These are phyloP conservation scores for Microcyclosporella mali DNA, from an alignment of 2,329 filamentous ascomycete species.

Conservation along the genomic window DNA sequence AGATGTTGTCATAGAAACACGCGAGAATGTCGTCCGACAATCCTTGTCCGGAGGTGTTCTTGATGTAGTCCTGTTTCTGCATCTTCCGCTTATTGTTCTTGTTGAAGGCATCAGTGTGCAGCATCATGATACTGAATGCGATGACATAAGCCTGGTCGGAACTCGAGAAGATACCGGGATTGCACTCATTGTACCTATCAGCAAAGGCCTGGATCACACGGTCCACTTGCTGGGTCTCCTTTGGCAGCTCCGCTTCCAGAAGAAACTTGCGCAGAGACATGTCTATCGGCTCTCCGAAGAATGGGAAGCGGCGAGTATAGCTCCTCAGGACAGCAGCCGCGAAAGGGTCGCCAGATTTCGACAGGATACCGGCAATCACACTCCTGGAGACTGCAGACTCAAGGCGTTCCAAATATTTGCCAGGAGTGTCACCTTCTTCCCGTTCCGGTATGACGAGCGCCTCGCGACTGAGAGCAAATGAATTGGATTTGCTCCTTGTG, in stretches of 20 bases:
- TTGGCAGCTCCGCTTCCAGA: conserved; percentile 93
- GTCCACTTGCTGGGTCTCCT: conserved; percentile 97
- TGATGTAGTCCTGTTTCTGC: conserved; percentile 91
- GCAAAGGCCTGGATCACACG: conserved; percentile 89
- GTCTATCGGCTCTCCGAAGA: conserved; percentile 95
- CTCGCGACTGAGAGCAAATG: conserved; percentile 69
- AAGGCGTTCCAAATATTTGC: conserved; percentile 77
- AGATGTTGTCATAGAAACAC: conserved; percentile 98
- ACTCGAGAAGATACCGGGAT: conserved; percentile 86
- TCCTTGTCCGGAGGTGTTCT: conserved; percentile 84
- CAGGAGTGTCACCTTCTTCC: conserved; percentile 81
- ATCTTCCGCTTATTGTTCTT: conserved; percentile 99
- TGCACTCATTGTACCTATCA: conserved; percentile 96
- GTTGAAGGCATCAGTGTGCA: conserved; percentile 99
- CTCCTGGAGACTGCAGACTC: conserved; percentile 75
- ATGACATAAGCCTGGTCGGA: conserved; percentile 98
- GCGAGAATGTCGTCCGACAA: conserved; percentile 90
- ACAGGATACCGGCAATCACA: conserved; percentile 76
- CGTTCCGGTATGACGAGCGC: conserved; percentile 66
- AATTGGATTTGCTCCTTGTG: conserved; percentile 74
- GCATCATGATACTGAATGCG: conserved; percentile 89
- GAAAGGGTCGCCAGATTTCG: conserved; percentile 80
- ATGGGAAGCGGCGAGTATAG: conserved; percentile 91
- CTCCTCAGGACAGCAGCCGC: conserved; percentile 77
- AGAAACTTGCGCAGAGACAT: conserved; percentile 94